Evolutionary conservation across 257 asterid species (phyloP).

Genomic region (Solanum raphanifolium): DNA sequence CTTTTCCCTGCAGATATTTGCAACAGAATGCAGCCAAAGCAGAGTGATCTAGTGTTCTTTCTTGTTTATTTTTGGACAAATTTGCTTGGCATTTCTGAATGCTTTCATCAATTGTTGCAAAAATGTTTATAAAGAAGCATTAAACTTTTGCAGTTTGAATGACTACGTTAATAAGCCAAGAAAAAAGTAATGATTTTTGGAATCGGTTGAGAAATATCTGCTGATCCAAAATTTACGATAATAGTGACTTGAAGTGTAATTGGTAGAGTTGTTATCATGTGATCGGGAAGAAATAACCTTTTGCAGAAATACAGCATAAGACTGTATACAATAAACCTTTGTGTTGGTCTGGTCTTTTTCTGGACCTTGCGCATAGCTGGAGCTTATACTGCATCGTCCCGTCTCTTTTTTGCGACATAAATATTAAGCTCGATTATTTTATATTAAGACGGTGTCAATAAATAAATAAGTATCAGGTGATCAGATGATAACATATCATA

Average conservation of each 20-base stretch:
- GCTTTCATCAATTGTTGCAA: neutral
- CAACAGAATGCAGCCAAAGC: constrained; percentile 5
- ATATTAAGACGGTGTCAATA: accelerated
- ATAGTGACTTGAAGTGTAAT: neutral
- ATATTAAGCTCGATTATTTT: neutral
- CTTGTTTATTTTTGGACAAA: neutral
- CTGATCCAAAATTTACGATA: neutral
- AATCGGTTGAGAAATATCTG: neutral
- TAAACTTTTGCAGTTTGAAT: neutral
- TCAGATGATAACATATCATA: neutral
- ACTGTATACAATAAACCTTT: no score
- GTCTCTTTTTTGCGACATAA: neutral
- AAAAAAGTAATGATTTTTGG: neutral
- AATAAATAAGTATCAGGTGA: neutral
- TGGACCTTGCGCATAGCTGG: no score
- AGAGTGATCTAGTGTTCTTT: neutral
- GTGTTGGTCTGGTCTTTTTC: neutral
- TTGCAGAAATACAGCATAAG: no score
- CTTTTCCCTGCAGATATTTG: neutral
- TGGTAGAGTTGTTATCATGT: neutral
- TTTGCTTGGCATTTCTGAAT: neutral
- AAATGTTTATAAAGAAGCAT: neutral
- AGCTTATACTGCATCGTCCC: neutral
- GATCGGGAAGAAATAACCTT: neutral
- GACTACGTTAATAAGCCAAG: neutral